These are phyloP conservation scores for Eucommia ulmoides DNA, from an alignment of 257 asterid genomes.

Conservation along the genomic window DNA sequence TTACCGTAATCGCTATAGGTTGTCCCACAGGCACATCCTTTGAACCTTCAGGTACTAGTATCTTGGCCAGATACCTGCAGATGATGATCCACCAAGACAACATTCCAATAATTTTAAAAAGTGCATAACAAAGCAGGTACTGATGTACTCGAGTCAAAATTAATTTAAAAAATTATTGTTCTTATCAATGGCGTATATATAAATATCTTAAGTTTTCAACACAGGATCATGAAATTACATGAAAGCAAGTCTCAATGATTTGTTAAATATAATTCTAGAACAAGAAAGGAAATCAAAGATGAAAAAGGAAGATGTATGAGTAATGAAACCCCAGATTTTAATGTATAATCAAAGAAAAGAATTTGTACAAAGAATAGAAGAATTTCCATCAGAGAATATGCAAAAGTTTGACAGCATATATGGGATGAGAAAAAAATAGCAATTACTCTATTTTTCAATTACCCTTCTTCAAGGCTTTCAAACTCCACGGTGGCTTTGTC, in stretches of 20 bases:
- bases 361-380: too few species aligned
- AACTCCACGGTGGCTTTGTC: slow-evolving; percentile 97
- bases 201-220: too few species aligned
- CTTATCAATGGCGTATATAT: too few species aligned
- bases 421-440: too few species aligned
- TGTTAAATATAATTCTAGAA: background rate
- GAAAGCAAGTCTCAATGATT: background rate
- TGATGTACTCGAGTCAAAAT: background rate
- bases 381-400: too few species aligned
- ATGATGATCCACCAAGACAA: slow-evolving; percentile 10
- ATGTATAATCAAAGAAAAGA: too few species aligned
- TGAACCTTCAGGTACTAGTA: slow-evolving; percentile 91
- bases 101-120: slow-evolving; percentile 4
- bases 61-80: slow-evolving; percentile 84
- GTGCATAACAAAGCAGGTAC: background rate
- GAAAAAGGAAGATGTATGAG: background rate
- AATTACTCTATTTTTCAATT: too few species aligned
- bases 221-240: background rate
- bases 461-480: slow-evolving; percentile 98
- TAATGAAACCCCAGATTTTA: background rate
- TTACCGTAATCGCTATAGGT: slow-evolving; percentile 94
- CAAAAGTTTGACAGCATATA: too few species aligned
- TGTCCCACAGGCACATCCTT: slow-evolving; percentile 97
- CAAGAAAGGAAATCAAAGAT: background rate
- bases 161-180: too few species aligned